Evolutionary conservation across 2,329 filamentous ascomycete species (phyloP).

Genomic region (Stagonosporopsis chrysanthemi): DNA sequence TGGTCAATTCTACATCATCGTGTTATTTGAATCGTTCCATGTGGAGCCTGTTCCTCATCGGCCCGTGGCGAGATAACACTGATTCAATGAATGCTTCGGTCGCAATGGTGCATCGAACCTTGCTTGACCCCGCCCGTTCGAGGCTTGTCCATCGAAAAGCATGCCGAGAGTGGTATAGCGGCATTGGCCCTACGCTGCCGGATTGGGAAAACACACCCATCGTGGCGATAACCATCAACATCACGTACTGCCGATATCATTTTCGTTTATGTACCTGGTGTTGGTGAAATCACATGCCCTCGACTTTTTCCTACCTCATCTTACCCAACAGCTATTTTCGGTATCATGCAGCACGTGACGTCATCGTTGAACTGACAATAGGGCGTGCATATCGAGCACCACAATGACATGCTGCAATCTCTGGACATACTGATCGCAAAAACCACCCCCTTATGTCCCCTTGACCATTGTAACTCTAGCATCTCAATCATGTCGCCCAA

Average conservation of each 20-base stretch:
- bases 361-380: background rate
- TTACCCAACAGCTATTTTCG: background rate
- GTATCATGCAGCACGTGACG: background rate
- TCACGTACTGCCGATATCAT: background rate
- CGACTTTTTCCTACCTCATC: background rate
- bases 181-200: background rate
- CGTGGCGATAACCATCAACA: conserved; percentile 1
- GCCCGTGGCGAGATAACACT: background rate
- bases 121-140: conserved; percentile 8
- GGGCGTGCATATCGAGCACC: background rate
- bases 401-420: background rate
- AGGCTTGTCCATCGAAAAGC: conserved; percentile 4
- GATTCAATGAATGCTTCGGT: background rate
- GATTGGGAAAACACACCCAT: conserved; percentile 23
- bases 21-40: no score
- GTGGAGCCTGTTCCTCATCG: background rate
- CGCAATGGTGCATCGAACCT: background rate
- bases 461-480: background rate
- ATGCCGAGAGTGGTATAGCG: conserved; percentile 5
- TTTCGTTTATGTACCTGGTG: background rate
- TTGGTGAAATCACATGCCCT: background rate
- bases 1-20: background rate
- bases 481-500: conserved; percentile 3
- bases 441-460: background rate
- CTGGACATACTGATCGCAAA: background rate